Evolutionary conservation across 2,329 filamentous ascomycete genomes (phyloP), one percentile per base, ranked within the genome.

Genomic region (Ceratocystis alfenasii): DNA sequence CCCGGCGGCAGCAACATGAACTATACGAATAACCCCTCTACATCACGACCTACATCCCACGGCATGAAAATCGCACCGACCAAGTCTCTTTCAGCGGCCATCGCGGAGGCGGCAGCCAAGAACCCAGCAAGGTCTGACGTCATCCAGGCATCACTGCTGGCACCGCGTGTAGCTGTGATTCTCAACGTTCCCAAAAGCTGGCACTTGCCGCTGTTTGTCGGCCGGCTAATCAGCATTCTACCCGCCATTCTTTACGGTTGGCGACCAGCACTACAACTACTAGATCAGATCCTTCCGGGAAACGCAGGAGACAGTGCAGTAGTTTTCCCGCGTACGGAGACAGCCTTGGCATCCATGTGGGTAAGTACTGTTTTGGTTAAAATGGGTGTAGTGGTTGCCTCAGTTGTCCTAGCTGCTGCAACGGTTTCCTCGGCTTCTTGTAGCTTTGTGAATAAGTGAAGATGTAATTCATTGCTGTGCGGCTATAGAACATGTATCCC

Each of bases 101-200:
- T 68, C 22, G 55, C 63, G 22, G 60, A 65, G 33, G 57, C 68
- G 3, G 63, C 68, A 1, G 59, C 68, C 25, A 62, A 64, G 30
- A 57, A 62, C 61, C 33, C 50, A 17, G 46, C 48, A 30, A 48
- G 30, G 28, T 55, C 64, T 28, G 61, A 36, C 22, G 64, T 68
- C 2, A 67, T 68, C 15, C 62, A 50, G 41, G 69, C 70, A 20
- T 75, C 81, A 17, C 77, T 86, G 64, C 79, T 90, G 55, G 88
- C 91, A 72, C 89, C 89, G 12, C 87, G 88, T 66, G 84, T 93
- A 66, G 89, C 89, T 69, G 87, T 91, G 70, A 82, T 90, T 41
- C 81, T 93, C 60, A 88, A 89, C 63, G 83, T 94, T 17, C 85
- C 87, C 65, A 80, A 80, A 69, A 80, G 80, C 68, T 93, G 88